phyloP scores from a whole-genome alignment of 1,284 basidiomycete genomes.

The Trichosporon coremiiforme region DNA sequence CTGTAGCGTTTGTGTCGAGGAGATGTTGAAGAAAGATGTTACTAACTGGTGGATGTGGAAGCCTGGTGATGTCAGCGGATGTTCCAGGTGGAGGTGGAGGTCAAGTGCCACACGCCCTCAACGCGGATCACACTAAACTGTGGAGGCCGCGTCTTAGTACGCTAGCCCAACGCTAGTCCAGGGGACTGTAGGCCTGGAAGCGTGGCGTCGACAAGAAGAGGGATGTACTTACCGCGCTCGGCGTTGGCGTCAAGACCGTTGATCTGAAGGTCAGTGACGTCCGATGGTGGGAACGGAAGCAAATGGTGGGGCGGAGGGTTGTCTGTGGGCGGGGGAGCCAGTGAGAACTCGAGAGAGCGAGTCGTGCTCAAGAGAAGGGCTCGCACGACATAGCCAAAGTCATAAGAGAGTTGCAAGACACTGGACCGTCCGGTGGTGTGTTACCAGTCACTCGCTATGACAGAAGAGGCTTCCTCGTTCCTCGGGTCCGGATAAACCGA shows the following conservation, averaged over 20 bases:
- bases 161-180: conserved; percentile 60
- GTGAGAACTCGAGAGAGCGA: not conserved
- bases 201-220: not conserved
- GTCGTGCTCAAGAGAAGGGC: not conserved
- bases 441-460: not conserved
- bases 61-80: not conserved
- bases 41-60: not conserved
- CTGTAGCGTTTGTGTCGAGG: too few relatives aligned
- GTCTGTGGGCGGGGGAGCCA: not conserved
- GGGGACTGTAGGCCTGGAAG: not conserved
- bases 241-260: conserved; percentile 65
- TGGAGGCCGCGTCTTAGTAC: not conserved
- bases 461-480: not conserved
- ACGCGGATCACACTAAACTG: conserved; percentile 5
- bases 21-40: too few relatives aligned
- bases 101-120: not conserved
- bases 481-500: conserved; percentile 20
- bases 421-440: not conserved
- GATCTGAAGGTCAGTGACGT: conserved; percentile 54
- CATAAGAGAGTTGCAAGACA: not conserved
- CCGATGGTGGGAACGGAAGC: not conserved
- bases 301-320: not conserved
- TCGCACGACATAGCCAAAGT: not conserved
- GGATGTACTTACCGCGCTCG: conserved; percentile 56
- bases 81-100: not conserved